Conservation (phyloP, 192 early-diverging fungal species). For the Chytriomyces confervae region DNA sequence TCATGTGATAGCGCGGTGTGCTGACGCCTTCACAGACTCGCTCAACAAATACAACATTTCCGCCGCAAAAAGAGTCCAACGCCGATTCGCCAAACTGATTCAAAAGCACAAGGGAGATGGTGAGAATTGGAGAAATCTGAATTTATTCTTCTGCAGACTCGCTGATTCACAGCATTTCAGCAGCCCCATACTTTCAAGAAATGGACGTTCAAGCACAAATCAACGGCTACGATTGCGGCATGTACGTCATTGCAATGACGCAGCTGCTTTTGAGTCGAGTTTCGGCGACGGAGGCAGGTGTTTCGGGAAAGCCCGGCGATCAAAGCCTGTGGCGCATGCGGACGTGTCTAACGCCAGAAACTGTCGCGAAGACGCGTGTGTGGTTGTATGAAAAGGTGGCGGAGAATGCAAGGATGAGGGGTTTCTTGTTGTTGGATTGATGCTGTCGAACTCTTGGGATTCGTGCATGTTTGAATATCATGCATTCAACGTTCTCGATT, state of each 20-base stretch:
- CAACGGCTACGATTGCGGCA: constrained; percentile 41
- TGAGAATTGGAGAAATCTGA: background rate
- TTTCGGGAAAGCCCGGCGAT: constrained; percentile 30
- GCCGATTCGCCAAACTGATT: background rate
- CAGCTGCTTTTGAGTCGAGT: constrained; percentile 23
- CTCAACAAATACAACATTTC: constrained; percentile 1
- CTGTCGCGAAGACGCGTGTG: background rate
- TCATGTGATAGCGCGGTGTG: background rate
- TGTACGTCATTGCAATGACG: constrained; percentile 36
- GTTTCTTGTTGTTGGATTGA: too few species aligned
- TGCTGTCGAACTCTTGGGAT: too few species aligned
- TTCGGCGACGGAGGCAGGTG: background rate
- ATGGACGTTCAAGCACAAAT: constrained; percentile 31
- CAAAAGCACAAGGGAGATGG: constrained; percentile 3
- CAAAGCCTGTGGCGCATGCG: constrained; percentile 11
- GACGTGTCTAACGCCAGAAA: background rate
- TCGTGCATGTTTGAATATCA: too few species aligned
- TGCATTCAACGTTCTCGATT: too few species aligned
- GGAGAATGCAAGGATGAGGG: background rate
- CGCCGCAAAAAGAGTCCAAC: background rate
- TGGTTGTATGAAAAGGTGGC: background rate
- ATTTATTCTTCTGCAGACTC: background rate
- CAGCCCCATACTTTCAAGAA: constrained; percentile 12
- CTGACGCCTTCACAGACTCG: constrained; percentile 11
- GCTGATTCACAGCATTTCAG: background rate